phyloP scores from a whole-genome alignment of 73 alveolate species.

The Durusdinium trenchii region DNA sequence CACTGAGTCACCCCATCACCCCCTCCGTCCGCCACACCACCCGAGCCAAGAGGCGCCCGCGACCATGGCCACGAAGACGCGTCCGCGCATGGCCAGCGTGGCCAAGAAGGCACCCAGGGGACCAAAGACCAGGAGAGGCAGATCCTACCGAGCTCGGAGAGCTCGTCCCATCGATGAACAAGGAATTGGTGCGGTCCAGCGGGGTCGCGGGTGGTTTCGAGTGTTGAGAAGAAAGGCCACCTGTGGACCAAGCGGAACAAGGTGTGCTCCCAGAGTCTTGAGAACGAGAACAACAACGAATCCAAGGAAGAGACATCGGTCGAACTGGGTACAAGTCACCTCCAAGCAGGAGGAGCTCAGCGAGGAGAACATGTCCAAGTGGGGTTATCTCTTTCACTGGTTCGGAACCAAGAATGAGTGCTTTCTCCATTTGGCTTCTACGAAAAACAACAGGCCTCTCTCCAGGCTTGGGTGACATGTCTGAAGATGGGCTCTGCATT shows the following conservation, averaged over 20 bases:
- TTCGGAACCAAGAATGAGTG: too few relatives aligned
- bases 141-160: slow-evolving; percentile 1
- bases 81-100: slow-evolving; percentile 44
- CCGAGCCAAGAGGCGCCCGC: not conserved
- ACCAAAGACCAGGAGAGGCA: slow-evolving; percentile 76
- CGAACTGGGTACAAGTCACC: too few relatives aligned
- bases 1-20: not conserved
- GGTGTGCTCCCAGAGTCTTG: not conserved
- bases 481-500: too few relatives aligned
- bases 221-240: not conserved
- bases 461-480: too few relatives aligned
- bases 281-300: not conserved
- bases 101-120: slow-evolving; percentile 87
- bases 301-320: not conserved
- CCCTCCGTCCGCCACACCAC: not conserved
- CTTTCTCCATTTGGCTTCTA: too few relatives aligned
- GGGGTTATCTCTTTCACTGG: too few relatives aligned
- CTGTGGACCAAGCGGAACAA: not conserved
- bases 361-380: too few relatives aligned
- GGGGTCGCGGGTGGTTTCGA: not conserved
- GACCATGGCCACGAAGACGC: slow-evolving; percentile 26
- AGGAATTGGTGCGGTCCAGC: not conserved
- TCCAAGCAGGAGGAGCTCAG: too few relatives aligned
- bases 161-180: not conserved
- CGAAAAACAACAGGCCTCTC: too few relatives aligned